Evolutionary conservation across 257 asterid species (phyloP).

Genomic region (Handroanthus guayacan): DNA sequence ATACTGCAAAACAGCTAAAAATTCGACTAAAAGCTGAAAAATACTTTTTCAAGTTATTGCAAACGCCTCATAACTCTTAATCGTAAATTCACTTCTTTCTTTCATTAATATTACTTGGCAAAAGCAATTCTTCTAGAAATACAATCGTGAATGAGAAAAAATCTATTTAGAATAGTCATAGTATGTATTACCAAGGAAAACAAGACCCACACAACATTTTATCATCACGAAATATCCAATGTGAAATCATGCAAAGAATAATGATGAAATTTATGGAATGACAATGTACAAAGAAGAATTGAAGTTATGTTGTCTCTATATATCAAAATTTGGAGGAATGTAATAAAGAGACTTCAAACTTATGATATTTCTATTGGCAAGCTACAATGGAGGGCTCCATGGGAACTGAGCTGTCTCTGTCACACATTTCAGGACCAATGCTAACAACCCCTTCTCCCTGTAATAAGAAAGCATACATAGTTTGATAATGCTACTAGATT

Average conservation of each 20-base stretch:
- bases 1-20: no score
- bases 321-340: constrained; percentile 13
- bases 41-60: no score
- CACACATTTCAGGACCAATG: constrained; percentile 79
- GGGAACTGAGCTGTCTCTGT: constrained; percentile 63
- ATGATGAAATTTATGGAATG: not conserved
- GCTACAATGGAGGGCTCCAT: constrained; percentile 72
- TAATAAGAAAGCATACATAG: not conserved
- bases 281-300: constrained; percentile 4
- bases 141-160: no score
- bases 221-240: not conserved
- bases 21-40: no score
- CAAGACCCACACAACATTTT: not conserved
- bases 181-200: not conserved
- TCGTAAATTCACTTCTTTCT: no score
- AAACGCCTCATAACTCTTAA: no score
- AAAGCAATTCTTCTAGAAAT: no score
- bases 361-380: constrained; percentile 49
- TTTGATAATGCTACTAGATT: not conserved
- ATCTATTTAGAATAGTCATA: no score
- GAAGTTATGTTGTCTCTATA: not conserved
- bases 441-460: constrained; percentile 81
- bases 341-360: not conserved
- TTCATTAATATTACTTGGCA: no score
- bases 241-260: constrained; percentile 13